phyloP scores from a whole-genome alignment of 2,329 filamentous ascomycete genomes.

The Aspergillus caelatus region DNA sequence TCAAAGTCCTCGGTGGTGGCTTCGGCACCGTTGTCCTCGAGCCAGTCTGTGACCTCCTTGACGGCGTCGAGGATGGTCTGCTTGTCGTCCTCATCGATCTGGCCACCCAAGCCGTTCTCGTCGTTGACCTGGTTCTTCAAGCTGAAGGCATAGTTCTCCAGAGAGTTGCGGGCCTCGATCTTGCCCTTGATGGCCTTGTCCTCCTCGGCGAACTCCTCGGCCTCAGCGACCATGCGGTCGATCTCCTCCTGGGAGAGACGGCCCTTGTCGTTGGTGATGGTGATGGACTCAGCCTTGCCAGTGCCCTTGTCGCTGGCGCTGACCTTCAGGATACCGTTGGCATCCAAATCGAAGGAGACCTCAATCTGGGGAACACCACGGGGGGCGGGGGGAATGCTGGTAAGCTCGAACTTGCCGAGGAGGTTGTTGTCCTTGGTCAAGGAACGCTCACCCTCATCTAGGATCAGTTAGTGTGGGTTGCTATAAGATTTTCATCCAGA shows the following conservation, averaged over 20 bases:
- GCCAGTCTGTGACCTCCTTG: slow-evolving; percentile 96
- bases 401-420: slow-evolving; percentile 97
- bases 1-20: slow-evolving; percentile 93
- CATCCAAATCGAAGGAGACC: slow-evolving; percentile 95
- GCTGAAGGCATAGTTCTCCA: slow-evolving; percentile 99
- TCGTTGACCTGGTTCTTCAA: slow-evolving; percentile 99
- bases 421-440: slow-evolving; percentile 97
- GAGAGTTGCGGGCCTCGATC: slow-evolving; percentile 92
- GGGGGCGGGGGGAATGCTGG: slow-evolving; percentile 89
- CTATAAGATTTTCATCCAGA: too few relatives aligned
- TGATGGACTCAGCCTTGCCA: slow-evolving; percentile 95
- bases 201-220: slow-evolving; percentile 98
- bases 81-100: slow-evolving; percentile 99
- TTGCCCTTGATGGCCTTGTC: slow-evolving; percentile 97
- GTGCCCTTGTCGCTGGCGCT: slow-evolving; percentile 97
- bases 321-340: slow-evolving; percentile 98
- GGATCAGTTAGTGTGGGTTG: slow-evolving; percentile 22
- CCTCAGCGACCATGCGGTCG: slow-evolving; percentile 97
- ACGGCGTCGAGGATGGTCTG: slow-evolving; percentile 91
- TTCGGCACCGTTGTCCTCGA: slow-evolving; percentile 87
- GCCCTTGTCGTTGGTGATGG: slow-evolving; percentile 99
- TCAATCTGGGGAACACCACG: slow-evolving; percentile 98
- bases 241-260: slow-evolving; percentile 96
- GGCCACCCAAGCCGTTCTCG: slow-evolving; percentile 92
- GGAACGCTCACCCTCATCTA: slow-evolving; percentile 81